Conservation (phyloP, 768 basidiomycete genomes). For the Lactifluus pinguis region DNA sequence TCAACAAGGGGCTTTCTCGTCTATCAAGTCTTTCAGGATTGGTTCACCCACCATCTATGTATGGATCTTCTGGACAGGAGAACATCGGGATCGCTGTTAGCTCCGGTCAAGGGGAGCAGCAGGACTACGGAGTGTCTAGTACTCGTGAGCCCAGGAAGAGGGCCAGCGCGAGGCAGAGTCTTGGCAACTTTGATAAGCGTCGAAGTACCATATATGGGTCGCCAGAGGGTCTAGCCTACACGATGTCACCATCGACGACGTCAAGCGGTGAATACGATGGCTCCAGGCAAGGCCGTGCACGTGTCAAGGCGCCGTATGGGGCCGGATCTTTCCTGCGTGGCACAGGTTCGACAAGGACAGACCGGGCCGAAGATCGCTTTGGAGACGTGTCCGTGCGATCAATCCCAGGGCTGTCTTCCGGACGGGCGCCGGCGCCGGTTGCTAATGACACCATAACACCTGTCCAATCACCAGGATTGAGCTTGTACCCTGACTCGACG, state of each 20-base stretch:
- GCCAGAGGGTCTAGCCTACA: conserved; percentile 16
- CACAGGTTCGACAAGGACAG: conserved; percentile 36
- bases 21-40: conserved; percentile 16
- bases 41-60: conserved; percentile 11
- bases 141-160: conserved; percentile 7
- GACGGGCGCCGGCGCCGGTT: conserved; percentile 27
- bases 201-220: conserved; percentile 16
- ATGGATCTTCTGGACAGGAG: conserved; percentile 10
- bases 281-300: conserved; percentile 38
- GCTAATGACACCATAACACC: conserved; percentile 29
- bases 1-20: conserved; percentile 11
- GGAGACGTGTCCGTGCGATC: conserved; percentile 19
- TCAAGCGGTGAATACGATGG: conserved; percentile 16
- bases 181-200: conserved; percentile 10
- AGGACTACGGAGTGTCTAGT: neutral
- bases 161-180: conserved; percentile 12
- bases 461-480: conserved; percentile 46
- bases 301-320: conserved; percentile 61
- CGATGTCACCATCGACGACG: conserved; percentile 23
- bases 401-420: conserved; percentile 13
- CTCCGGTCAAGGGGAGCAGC: conserved; percentile 2
- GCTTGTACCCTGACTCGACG: conserved; percentile 62
- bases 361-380: conserved; percentile 25
- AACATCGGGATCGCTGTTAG: conserved; percentile 20
- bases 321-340: conserved; percentile 43